Evolutionary conservation across 116 monocot genomes (phyloP), one percentile per base, ranked within the genome.

Genomic region (Trichopus zeylanicus): DNA sequence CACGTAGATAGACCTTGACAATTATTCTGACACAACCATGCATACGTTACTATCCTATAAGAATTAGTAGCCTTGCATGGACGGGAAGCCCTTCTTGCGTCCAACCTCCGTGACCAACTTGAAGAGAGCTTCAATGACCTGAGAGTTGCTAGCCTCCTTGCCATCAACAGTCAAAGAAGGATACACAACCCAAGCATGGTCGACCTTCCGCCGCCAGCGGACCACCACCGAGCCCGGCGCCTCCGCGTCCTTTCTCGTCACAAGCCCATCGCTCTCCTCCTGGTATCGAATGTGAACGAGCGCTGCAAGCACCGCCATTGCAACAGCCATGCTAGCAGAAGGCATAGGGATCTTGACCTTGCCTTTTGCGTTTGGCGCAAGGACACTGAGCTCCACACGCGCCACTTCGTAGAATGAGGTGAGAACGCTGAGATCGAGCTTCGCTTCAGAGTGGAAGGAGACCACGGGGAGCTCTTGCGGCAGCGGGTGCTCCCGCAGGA

Each of bases 121-220:
- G 35, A 97, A 73, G 28, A 97, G 81, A 18, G 91, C 95, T 70
- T 90, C 91, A 13, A 83, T 90, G 15, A 97, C 77, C 52, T 84
- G 74, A 12, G 87, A 78, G 34, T 91, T 81, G 65, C 86, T 74
- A 5, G 72, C 79, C 38, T 90, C 81, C 7, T 62, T 62, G 7
- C 69, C 54, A 10, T 71, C 75, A 26, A 81, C 75, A 16, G 76
- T 84, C 38, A 71, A 16, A 20, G 87, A 70, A 10, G 90, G 79
- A 51, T 90, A 84, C 7, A 90, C 95, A 90, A 97, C 90, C 91
- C 91, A 97, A 1, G 79, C 90, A 73, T 91, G 97, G 68, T 97
- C 97, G 33, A 91, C 66, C 53, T 90, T 91, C 46, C 70, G 56
- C 6, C 67, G 70, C 5, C 79, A 87, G 2, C 91, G 73, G 22